Conservation (phyloP, 2,329 filamentous ascomycete species). For the Xylaria sp. region DNA sequence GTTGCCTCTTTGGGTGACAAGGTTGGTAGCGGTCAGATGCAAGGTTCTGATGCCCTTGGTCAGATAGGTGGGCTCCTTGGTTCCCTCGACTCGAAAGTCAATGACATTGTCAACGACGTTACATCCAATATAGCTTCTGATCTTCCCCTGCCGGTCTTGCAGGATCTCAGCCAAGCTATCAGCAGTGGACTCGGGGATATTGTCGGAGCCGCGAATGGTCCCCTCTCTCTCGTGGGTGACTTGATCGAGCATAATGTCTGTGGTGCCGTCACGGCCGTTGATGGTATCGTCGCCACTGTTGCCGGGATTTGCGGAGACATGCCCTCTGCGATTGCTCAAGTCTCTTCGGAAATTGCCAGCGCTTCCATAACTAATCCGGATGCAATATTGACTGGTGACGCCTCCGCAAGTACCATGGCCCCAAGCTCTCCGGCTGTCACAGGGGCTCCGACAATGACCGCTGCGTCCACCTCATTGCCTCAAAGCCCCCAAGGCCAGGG, state of each 20-base stretch:
- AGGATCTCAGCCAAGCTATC: slow-evolving; percentile 35
- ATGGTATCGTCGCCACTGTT: slow-evolving; percentile 44
- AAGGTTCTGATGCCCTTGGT: slow-evolving; percentile 39
- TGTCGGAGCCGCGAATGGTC: slow-evolving; percentile 37
- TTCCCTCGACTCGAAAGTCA: slow-evolving; percentile 40
- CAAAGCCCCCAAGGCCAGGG: slow-evolving; percentile 14
- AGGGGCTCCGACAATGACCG: background rate
- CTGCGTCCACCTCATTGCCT: background rate
- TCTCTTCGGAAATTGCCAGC: slow-evolving; percentile 30
- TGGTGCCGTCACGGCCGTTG: slow-evolving; percentile 39
- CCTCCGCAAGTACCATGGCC: slow-evolving; percentile 16
- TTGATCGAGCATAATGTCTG: slow-evolving; percentile 44
- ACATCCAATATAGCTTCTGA: slow-evolving; percentile 34
- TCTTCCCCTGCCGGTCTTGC: slow-evolving; percentile 34
- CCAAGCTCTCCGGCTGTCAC: background rate
- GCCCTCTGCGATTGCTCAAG: slow-evolving; percentile 36
- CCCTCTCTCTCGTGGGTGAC: slow-evolving; percentile 39
- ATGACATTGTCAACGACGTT: slow-evolving; percentile 37
- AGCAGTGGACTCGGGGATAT: slow-evolving; percentile 41
- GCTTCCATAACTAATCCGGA: slow-evolving; percentile 27
- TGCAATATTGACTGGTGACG: slow-evolving; percentile 30
- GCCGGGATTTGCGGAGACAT: slow-evolving; percentile 44
- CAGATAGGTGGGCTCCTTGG: slow-evolving; percentile 39
- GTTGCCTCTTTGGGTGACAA: slow-evolving; percentile 41
- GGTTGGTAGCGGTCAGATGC: slow-evolving; percentile 34